phyloP scores from a whole-genome alignment of 208 protist species.

The Porcisia deanei region DNA sequence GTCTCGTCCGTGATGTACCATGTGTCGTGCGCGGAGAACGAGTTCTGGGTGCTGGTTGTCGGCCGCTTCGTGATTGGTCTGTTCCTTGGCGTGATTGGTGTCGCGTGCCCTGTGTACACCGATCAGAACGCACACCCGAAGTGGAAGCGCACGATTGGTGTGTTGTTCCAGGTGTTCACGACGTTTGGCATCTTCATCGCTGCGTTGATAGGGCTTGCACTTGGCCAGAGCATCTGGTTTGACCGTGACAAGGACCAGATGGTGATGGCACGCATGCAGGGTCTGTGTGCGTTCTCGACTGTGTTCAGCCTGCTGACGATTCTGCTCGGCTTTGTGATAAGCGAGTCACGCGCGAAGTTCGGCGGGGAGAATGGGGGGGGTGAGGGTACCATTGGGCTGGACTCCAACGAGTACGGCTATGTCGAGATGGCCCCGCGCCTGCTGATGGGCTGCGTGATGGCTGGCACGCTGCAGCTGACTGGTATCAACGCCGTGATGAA shows the following conservation, averaged over 20 bases:
- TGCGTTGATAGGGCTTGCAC: slow-evolving; percentile 54
- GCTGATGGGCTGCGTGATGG: slow-evolving; percentile 51
- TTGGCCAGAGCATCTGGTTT: slow-evolving; percentile 52
- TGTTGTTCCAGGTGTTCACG: slow-evolving; percentile 83
- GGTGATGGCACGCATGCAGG: slow-evolving; percentile 67
- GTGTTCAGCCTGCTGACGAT: slow-evolving; percentile 56
- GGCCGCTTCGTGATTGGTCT: slow-evolving; percentile 79
- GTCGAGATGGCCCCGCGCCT: slow-evolving; percentile 48
- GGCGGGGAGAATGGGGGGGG: slow-evolving; percentile 18
- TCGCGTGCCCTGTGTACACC: slow-evolving; percentile 78
- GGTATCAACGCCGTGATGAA: slow-evolving; percentile 90
- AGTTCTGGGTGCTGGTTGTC: slow-evolving; percentile 74
- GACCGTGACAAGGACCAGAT: slow-evolving; percentile 32
- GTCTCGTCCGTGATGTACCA: slow-evolving; percentile 67
- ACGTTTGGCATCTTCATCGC: slow-evolving; percentile 87
- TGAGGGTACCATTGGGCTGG: background rate
- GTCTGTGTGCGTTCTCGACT: slow-evolving; percentile 65
- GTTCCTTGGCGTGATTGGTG: slow-evolving; percentile 57
- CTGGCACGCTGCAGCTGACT: slow-evolving; percentile 77
- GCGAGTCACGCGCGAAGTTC: slow-evolving; percentile 28
- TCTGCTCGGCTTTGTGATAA: slow-evolving; percentile 19
- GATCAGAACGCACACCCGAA: slow-evolving; percentile 65
- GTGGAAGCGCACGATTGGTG: slow-evolving; percentile 58
- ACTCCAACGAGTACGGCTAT: slow-evolving; percentile 57
- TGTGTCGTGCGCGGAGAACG: slow-evolving; percentile 41